Base-by-base conservation (phyloP, 768 basidiomycete genomes). In the Boletus patriciae region DNA sequence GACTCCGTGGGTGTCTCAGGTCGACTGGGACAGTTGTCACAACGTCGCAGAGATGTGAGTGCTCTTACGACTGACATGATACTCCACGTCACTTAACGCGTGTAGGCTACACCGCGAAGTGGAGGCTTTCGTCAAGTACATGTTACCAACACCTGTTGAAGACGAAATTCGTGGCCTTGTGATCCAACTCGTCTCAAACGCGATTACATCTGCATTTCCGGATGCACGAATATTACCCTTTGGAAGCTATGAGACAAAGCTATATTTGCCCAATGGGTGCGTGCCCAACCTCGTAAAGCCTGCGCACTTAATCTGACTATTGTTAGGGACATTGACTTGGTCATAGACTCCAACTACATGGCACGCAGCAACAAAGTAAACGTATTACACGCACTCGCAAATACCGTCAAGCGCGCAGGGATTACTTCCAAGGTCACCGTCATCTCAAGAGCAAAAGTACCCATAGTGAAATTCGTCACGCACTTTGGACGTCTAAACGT, bases 381-480 rank as follows among this genome's bases (percentile, higher is more conserved):
- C 48, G 87, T 90, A 31, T 80, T 98, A 8, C 84, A 87, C 49
- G 80, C 84, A 4, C 81, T 99, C 34, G 92, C 94, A 11, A 84
- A 84, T 66, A 81, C 87, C 34, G 76, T 99, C 56, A 87, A 88
- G 66, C 83, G 82, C 34, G 80, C 84, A 1, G 77, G 83, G 10
- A 86, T 98, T 57, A 92, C 94, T 1, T 78, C 81, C 49, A 83
- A 85, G 43, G 90, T 98, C 38, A 87, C 88, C 29, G 86, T 98
- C 70, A 94, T 99, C 61, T 86, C 88, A 29, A 93, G 87, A 77
- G 95, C 97, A 51, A 91, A 87, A 74, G 95, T 98, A 8, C 97
- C 97, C 31, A 98, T 99, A 70, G 81, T 99, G 73, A 99, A 99
- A 75, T 97, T 98, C 69, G 76, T 90, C 53, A 93, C 95, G 3